Evolutionary conservation across 768 basidiomycete genomes (phyloP).

Genomic region (Hygrocybe punicea): DNA sequence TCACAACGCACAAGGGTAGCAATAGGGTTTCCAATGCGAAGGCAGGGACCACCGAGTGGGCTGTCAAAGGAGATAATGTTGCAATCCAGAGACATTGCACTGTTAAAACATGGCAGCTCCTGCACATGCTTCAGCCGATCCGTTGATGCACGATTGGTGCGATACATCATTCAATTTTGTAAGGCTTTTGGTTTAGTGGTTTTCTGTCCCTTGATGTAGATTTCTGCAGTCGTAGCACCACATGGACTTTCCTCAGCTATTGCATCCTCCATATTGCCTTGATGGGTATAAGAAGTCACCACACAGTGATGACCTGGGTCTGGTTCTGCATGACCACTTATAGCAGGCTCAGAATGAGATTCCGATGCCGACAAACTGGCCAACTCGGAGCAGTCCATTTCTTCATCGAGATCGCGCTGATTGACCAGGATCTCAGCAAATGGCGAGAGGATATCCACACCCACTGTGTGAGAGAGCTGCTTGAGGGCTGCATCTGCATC

Average conservation of each 20-base stretch:
- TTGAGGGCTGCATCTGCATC: not conserved
- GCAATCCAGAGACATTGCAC: not conserved
- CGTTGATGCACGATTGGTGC: not conserved
- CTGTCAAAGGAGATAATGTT: not conserved
- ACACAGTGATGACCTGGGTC: too few relatives aligned
- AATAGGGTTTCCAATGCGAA: slow-evolving; percentile 16
- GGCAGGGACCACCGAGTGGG: slow-evolving; percentile 1
- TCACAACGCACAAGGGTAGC: slow-evolving; percentile 22
- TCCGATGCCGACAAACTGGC: too few relatives aligned
- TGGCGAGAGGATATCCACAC: slow-evolving; percentile 13
- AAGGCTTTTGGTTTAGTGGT: slow-evolving; percentile 7
- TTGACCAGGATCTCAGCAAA: slow-evolving; percentile 8
- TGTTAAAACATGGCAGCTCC: not conserved
- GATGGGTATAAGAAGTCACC: too few relatives aligned
- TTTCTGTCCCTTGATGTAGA: not conserved
- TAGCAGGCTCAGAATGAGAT: too few relatives aligned
- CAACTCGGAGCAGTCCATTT: not conserved
- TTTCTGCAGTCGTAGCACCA: too few relatives aligned
- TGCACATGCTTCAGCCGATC: slow-evolving; percentile 10
- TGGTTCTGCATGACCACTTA: too few relatives aligned
- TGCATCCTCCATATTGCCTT: too few relatives aligned
- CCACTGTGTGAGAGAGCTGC: not conserved
- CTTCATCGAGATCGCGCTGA: slow-evolving; percentile 3
- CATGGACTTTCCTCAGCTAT: too few relatives aligned
- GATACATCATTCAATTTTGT: not conserved